Percentiles rank a stretch among this genome's conserved stretches.
phyloP scores from a whole-genome alignment of 1,139 yeast species.

The Suhomyces yuchorum region DNA sequence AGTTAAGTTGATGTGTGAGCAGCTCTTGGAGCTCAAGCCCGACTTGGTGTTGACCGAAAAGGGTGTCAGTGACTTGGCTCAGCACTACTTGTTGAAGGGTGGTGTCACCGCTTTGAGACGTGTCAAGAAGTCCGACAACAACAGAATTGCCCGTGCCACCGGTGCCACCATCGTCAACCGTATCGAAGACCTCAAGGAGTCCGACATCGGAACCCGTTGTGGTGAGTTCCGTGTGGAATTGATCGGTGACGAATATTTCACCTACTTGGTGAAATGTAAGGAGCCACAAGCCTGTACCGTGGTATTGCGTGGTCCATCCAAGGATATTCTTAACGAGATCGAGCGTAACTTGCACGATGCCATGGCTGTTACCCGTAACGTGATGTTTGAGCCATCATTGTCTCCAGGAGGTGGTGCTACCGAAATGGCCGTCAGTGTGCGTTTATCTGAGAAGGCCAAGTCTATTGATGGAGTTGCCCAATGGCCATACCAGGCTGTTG shows the following conservation, averaged over 20 bases:
- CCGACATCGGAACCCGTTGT: conserved; percentile 86
- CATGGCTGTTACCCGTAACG: conserved; percentile 96
- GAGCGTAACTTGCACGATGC: conserved; percentile 98
- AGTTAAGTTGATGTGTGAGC: conserved; percentile 83
- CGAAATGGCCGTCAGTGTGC: conserved; percentile 96
- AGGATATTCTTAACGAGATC: conserved; percentile 93
- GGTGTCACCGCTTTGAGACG: conserved; percentile 93
- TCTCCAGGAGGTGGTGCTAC: conserved; percentile 99
- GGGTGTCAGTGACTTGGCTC: conserved; percentile 98
- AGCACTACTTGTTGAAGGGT: conserved; percentile 91
- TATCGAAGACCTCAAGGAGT: conserved; percentile 88
- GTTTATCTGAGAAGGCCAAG: conserved; percentile 87
- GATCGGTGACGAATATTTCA: conserved; percentile 96
- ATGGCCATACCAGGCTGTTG: conserved; percentile 99
- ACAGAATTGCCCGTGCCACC: conserved; percentile 94
- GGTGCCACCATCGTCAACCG: conserved; percentile 98
- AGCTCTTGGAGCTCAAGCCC: conserved; percentile 82
- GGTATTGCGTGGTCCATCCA: conserved; percentile 91
- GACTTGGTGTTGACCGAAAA: conserved; percentile 96
- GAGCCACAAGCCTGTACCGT: conserved; percentile 94
- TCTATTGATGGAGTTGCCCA: conserved; percentile 92
- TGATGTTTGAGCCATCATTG: conserved; percentile 89
- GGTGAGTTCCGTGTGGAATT: conserved; percentile 91
- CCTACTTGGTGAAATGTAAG: conserved; percentile 78
- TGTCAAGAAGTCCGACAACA: conserved; percentile 93